Percentiles rank a stretch among this genome's conserved stretches.
phyloP scores from a whole-genome alignment of 306 rosid genomes.

The Carpinus viminea region DNA sequence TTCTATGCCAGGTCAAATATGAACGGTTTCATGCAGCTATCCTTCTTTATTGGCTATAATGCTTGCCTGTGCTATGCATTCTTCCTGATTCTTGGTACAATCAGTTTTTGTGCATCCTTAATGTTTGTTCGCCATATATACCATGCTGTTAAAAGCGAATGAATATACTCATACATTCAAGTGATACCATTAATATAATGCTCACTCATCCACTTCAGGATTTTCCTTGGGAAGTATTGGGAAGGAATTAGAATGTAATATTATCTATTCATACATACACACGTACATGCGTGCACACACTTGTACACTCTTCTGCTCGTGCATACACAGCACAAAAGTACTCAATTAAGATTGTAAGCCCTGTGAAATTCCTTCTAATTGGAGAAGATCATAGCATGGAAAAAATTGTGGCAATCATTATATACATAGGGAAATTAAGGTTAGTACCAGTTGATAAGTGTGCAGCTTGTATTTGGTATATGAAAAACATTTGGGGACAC shows the following conservation, averaged over 20 bases:
- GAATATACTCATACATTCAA: slow-evolving; percentile 23
- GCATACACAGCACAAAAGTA: too few species aligned
- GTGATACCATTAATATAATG: not conserved
- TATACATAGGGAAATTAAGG: too few species aligned
- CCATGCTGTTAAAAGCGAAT: slow-evolving; percentile 76
- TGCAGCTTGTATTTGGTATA: too few species aligned
- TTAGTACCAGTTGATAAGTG: too few species aligned
- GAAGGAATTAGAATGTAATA: not conserved
- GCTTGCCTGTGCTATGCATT: slow-evolving; percentile 77
- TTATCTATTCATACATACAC: not conserved
- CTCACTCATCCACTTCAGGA: not conserved
- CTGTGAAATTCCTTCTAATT: too few species aligned
- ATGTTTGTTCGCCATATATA: slow-evolving; percentile 68
- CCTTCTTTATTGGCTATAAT: slow-evolving; percentile 76
- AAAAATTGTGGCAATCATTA: too few species aligned
- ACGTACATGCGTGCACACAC: too few species aligned
- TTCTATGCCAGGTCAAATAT: slow-evolving; percentile 72
- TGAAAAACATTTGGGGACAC: too few species aligned
- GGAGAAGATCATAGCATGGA: too few species aligned
- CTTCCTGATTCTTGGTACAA: slow-evolving; percentile 74
- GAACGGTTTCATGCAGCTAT: slow-evolving; percentile 71
- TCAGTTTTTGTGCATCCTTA: slow-evolving; percentile 68
- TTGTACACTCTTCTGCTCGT: too few species aligned
- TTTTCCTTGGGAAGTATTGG: not conserved
- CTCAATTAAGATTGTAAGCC: too few species aligned